Evolutionary conservation across 108 stramenopile species (phyloP), one percentile per base, ranked within the genome.

Genomic region (Nannochloropsis salina): DNA sequence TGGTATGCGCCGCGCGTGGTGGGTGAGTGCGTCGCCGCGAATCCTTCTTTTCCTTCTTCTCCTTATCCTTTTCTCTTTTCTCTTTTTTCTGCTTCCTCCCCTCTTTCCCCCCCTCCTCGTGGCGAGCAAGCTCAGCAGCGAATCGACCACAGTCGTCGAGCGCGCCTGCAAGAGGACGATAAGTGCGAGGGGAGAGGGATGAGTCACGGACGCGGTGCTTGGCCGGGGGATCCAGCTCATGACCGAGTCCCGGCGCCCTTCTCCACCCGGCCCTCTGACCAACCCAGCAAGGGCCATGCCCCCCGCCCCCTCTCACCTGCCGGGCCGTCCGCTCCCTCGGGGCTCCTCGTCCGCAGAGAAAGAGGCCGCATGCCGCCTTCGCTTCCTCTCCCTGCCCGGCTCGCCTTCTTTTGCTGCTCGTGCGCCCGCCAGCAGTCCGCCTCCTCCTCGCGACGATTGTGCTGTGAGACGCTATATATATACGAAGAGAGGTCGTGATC

Each of bases 41-140:
- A 15, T 51, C 15, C 47, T 74, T 74, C 61, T 74, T n/a, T 74
- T n/a, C 61, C n/a, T 74, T 74, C 61, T 74, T 74, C 61, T 74
- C n/a, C 6, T 74, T n/a, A 1, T 74, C 8, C 61, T 6, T n/a
- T 74, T 74, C n/a, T 74, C n/a, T 74, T 15, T 3, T n/a, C 61
- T 31, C 1, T 74, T 74, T 15, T 1, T 51, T 15, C 47, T 1
- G 12, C 47, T 51, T 15, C 47, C 15, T 15, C 47, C 15, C 47
- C 47, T 15, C 61, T n/a, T 8, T 6, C 61, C 61, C 61, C 4
- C 3, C 61, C 3, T 74, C 61, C 61, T 74, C 61, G 2, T 74
- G 31, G 31, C 31, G 31, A 31, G 31, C 31, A 31, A 31, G 31
- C 31, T 31, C 31, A 31, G 31, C 31, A 31, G 31, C 31, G 31